Conservation (phyloP, 164 flowering plant genomes). For the Chimonanthus salicifolius region DNA sequence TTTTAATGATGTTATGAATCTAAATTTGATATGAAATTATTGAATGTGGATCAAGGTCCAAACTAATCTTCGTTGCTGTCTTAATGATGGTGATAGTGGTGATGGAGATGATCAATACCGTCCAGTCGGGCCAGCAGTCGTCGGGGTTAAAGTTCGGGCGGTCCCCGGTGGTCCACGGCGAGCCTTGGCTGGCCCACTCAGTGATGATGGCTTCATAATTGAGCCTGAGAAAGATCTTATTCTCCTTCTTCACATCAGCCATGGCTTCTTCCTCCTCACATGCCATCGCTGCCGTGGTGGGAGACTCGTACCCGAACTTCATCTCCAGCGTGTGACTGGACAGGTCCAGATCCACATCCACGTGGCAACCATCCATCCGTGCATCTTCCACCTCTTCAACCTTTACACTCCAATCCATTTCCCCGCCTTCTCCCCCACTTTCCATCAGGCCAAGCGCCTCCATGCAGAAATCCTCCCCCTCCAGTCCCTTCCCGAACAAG, state of each 20-base stretch:
- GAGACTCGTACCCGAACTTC: slow-evolving; percentile 49
- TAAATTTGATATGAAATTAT: not conserved
- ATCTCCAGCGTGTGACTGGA: slow-evolving; percentile 46
- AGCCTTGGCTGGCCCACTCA: slow-evolving; percentile 67
- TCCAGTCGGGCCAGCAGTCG: slow-evolving; percentile 49
- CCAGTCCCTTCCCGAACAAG: slow-evolving; percentile 62
- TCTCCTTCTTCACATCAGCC: slow-evolving; percentile 10
- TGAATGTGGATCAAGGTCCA: too few relatives aligned
- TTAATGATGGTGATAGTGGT: too few relatives aligned
- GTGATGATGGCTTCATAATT: slow-evolving; percentile 60
- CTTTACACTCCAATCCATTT: slow-evolving; percentile 29
- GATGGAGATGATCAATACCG: not conserved
- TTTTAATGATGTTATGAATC: not conserved
- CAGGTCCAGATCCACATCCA: slow-evolving; percentile 28
- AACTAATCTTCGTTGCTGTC: too few relatives aligned
- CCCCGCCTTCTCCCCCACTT: slow-evolving; percentile 4
- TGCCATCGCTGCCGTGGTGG: slow-evolving; percentile 36
- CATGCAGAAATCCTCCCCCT: slow-evolving; percentile 54
- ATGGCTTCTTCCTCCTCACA: slow-evolving; percentile 28
- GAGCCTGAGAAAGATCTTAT: slow-evolving; percentile 36
- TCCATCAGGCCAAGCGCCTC: slow-evolving; percentile 62
- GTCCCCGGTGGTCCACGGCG: slow-evolving; percentile 71
- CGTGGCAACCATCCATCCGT: slow-evolving; percentile 14
- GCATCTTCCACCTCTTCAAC: slow-evolving; percentile 36
- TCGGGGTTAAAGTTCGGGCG: slow-evolving; percentile 52